Evolutionary conservation across 208 protist genomes (phyloP), one percentile per base, ranked within the genome.

Genomic region (Leptomonas pyrrhocoris): DNA sequence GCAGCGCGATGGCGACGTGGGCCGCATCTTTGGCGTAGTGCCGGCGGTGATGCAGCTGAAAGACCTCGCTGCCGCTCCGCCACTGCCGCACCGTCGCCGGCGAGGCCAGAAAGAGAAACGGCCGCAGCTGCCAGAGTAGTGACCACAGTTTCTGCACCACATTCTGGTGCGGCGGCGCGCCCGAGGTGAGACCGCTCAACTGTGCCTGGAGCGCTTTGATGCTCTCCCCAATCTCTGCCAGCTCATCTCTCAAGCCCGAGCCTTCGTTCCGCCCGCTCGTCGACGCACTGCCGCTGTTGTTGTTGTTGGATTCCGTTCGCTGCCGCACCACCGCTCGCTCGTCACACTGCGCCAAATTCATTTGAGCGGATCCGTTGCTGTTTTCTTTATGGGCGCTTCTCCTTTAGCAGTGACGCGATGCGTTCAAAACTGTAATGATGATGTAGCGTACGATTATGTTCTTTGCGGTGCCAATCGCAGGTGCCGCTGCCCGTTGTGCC

Each of bases 51-150:
- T 80, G 55, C 38, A 74, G 49, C 31, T 40, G 19, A 23, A 72
- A 84, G 7, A 73, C 53, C 13, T 30, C 45, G 9, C 66, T 8
- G 21, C 64, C 73, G 0, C 70, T 25, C 2, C 4, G 12, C 74
- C 68, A 71, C 62, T 75, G 55, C 28, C 46, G 34, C 68, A 19
- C 62, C 3, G 56, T 53, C 2, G 61, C 56, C 5, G 69, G 59
- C 18, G 67, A 61, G 45, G 48, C 36, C 13, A 89, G 49, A 56
- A 81, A 81, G 2, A 94, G 64, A 66, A 85, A 91, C 0, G 85
- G 80, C 0, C 85, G 75, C 28, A 94, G 65, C 23, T 85, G 67
- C 38, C 81, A 79, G 19, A 94, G 62, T 7, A 94, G 71, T 0
- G 43, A 36, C 89, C 89, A 94, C 46, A 90, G 46, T 15, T 72